phyloP scores from a whole-genome alignment of 306 rosid genomes.

The Pterocarpus santalinus region DNA sequence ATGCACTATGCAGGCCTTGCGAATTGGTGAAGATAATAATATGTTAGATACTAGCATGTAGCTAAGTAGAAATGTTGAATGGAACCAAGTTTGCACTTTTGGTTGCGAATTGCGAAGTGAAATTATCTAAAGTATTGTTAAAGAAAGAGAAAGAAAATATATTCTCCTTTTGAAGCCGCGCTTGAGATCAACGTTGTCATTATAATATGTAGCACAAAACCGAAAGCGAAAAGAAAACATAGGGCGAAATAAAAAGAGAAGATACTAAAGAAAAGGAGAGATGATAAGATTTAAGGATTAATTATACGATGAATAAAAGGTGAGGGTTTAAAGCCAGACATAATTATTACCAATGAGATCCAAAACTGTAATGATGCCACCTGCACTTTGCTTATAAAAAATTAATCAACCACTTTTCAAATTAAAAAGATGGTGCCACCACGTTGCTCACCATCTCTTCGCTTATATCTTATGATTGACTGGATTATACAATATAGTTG shows the following conservation, averaged over 20 bases:
- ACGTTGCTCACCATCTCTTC: slow-evolving; percentile 28
- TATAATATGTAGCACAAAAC: slow-evolving; percentile 5
- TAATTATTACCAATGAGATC: slow-evolving; percentile 43
- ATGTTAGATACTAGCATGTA: slow-evolving; percentile 5
- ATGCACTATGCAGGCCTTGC: background rate
- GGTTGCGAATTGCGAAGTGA: background rate
- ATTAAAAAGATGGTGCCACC: slow-evolving; percentile 10
- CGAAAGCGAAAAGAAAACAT: slow-evolving; percentile 20
- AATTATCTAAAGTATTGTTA: slow-evolving; percentile 10
- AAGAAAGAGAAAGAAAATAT: background rate
- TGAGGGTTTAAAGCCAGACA: slow-evolving; percentile 44
- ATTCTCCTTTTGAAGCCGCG: slow-evolving; percentile 32
- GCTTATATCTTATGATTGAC: slow-evolving; percentile 20
- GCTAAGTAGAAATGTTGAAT: background rate
- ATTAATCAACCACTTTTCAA: background rate
- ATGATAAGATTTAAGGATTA: slow-evolving; percentile 9
- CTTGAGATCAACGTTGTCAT: slow-evolving; percentile 22
- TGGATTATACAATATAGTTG: background rate
- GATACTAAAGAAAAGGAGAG: background rate
- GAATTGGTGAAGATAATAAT: background rate
- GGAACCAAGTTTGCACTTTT: slow-evolving; percentile 8
- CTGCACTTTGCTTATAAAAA: background rate
- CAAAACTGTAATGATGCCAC: slow-evolving; percentile 39
- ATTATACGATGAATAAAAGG: slow-evolving; percentile 34
- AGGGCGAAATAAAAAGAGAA: background rate